phyloP scores from a whole-genome alignment of 2,329 filamentous ascomycete species.

The Elsinoe australis region DNA sequence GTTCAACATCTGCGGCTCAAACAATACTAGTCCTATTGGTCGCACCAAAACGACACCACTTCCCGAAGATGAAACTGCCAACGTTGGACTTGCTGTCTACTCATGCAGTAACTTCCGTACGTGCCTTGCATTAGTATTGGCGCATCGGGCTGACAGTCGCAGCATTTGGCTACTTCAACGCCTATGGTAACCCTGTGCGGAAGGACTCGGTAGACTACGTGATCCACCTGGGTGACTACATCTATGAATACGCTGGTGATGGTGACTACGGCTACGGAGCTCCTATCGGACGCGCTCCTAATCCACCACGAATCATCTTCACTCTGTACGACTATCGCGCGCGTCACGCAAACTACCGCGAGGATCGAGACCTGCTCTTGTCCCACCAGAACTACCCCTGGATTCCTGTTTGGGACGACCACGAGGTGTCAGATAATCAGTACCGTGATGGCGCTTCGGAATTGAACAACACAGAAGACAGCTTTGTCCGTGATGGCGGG shows the following conservation, averaged over 20 bases:
- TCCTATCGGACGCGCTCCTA: slow-evolving; percentile 45
- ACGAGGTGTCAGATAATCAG: slow-evolving; percentile 58
- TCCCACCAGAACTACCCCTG: slow-evolving; percentile 52
- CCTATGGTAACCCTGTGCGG: slow-evolving; percentile 32
- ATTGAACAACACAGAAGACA: slow-evolving; percentile 59
- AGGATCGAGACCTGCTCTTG: slow-evolving; percentile 52
- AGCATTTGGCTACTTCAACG: slow-evolving; percentile 42
- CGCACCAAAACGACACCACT: slow-evolving; percentile 62
- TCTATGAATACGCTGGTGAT: slow-evolving; percentile 52
- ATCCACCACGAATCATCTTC: slow-evolving; percentile 46
- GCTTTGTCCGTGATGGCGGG: slow-evolving; percentile 49
- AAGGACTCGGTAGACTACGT: slow-evolving; percentile 44
- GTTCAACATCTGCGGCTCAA: slow-evolving; percentile 59
- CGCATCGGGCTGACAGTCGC: slow-evolving; percentile 19
- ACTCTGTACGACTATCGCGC: slow-evolving; percentile 54
- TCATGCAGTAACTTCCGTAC: slow-evolving; percentile 62
- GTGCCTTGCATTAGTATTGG: slow-evolving; percentile 30
- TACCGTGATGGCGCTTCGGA: slow-evolving; percentile 55
- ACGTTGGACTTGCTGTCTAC: slow-evolving; percentile 59
- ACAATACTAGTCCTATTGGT: slow-evolving; percentile 55
- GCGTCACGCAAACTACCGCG: slow-evolving; percentile 51
- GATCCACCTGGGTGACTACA: slow-evolving; percentile 47
- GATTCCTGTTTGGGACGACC: slow-evolving; percentile 60
- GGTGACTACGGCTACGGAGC: slow-evolving; percentile 29
- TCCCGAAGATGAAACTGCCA: slow-evolving; percentile 48